phyloP scores from a whole-genome alignment of 148 eudicot species.

The Rhododendron kiyosumense region DNA sequence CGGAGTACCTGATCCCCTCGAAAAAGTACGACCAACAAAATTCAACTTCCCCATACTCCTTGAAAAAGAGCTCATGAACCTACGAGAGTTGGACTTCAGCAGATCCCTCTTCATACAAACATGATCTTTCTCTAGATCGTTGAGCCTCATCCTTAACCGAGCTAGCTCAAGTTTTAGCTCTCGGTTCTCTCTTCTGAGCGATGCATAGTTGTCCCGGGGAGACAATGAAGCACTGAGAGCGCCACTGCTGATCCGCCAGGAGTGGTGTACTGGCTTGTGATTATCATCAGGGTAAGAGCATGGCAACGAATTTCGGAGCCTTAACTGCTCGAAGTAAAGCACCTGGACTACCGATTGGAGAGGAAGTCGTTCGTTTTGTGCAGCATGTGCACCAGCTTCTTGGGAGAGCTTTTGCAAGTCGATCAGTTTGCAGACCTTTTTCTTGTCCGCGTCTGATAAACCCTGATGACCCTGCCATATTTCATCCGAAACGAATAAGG shows the following conservation, averaged over 20 bases:
- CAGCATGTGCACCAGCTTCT: slow-evolving; percentile 93
- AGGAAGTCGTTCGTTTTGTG: slow-evolving; percentile 94
- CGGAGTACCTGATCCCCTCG: slow-evolving; percentile 70
- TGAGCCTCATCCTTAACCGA: slow-evolving; percentile 80
- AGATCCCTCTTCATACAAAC: slow-evolving; percentile 81
- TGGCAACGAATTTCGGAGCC: slow-evolving; percentile 66
- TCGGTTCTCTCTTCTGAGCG: slow-evolving; percentile 75
- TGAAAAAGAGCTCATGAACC: slow-evolving; percentile 70
- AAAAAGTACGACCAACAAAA: slow-evolving; percentile 62
- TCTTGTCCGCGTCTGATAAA: slow-evolving; percentile 64
- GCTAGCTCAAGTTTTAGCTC: slow-evolving; percentile 93
- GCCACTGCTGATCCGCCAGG: slow-evolving; percentile 92
- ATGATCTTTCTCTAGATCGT: slow-evolving; percentile 94
- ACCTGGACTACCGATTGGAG: slow-evolving; percentile 93
- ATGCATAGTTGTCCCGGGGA: slow-evolving; percentile 88
- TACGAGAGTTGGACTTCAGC: slow-evolving; percentile 68
- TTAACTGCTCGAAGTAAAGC: slow-evolving; percentile 75
- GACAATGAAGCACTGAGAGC: slow-evolving; percentile 94
- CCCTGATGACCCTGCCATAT: slow-evolving; percentile 73
- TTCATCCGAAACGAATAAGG: not conserved
- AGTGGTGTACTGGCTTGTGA: slow-evolving; percentile 64
- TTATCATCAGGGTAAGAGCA: slow-evolving; percentile 67
- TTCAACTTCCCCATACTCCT: slow-evolving; percentile 64
- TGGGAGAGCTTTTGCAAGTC: slow-evolving; percentile 90
- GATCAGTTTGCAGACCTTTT: slow-evolving; percentile 71